Percentiles rank a stretch among this genome's conserved stretches.
These are phyloP conservation scores for Phytophthora nicotianae DNA, from an alignment of 352 stramenopile genomes.

Conservation along the genomic window DNA sequence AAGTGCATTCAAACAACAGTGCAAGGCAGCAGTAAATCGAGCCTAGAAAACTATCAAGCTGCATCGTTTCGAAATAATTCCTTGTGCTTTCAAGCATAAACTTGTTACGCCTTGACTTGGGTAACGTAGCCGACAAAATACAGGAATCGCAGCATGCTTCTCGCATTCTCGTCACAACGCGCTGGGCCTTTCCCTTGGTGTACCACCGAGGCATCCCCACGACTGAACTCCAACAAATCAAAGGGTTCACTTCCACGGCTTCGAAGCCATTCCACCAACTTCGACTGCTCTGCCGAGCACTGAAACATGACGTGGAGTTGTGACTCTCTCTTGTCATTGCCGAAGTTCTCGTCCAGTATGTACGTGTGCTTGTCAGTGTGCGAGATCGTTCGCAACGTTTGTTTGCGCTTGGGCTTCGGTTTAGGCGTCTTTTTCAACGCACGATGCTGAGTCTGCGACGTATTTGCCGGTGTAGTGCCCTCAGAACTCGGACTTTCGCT, in stretches of 20 bases:
- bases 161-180: constrained; percentile 33
- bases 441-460: constrained; percentile 17
- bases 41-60: neutral
- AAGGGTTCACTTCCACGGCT: constrained; percentile 23
- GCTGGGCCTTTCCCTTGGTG: constrained; percentile 8
- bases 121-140: constrained; percentile 51
- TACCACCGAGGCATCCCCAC: neutral
- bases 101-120: constrained; percentile 35
- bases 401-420: constrained; percentile 40
- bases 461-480: neutral
- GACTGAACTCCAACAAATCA: constrained; percentile 33
- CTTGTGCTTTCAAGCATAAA: neutral
- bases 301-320: constrained; percentile 56
- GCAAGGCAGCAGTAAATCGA: neutral
- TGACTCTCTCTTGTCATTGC: constrained; percentile 30
- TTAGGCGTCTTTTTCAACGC: constrained; percentile 42
- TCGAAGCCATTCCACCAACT: constrained; percentile 64
- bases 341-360: constrained; percentile 41
- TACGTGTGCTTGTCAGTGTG: constrained; percentile 32
- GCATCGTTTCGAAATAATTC: neutral
- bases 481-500: neutral
- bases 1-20: neutral
- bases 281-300: constrained; percentile 50
- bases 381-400: constrained; percentile 1
- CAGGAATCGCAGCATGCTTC: constrained; percentile 62